Percentiles rank a stretch among this genome's conserved stretches.
These are phyloP conservation scores for Ceratocystis ficicola DNA, from an alignment of 2,329 filamentous ascomycete genomes.

Conservation along the genomic window DNA sequence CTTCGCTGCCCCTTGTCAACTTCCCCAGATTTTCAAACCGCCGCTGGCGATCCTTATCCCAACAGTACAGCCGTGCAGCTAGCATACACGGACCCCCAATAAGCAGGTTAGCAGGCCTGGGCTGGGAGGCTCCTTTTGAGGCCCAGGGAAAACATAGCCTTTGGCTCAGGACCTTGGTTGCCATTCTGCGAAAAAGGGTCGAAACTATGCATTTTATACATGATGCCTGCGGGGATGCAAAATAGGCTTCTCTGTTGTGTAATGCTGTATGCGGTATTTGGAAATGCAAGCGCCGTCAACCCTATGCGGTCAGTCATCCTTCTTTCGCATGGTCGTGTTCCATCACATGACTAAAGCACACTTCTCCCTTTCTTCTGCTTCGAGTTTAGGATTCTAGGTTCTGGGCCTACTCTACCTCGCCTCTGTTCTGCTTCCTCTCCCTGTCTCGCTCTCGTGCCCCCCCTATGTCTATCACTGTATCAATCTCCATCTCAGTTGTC, in stretches of 20 bases:
- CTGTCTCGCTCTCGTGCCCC: neutral
- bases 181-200: neutral
- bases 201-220: neutral
- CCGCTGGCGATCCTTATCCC: neutral
- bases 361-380: neutral
- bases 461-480: neutral
- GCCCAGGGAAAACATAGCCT: too few species aligned
- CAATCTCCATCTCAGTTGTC: neutral
- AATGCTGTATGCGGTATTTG: neutral
- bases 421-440: neutral
- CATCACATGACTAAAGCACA: neutral
- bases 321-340: too few species aligned
- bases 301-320: too few species aligned
- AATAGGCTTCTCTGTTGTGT: neutral
- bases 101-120: neutral
- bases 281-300: neutral
- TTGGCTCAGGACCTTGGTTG: neutral
- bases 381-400: neutral
- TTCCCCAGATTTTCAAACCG: constrained; percentile 13
- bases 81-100: neutral
- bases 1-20: constrained; percentile 1
- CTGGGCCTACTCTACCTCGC: neutral
- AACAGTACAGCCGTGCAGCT: neutral
- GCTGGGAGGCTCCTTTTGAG: neutral
- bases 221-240: neutral